These are phyloP conservation scores for Citrus hindsii DNA, from an alignment of 345 rosid species.

Conservation along the genomic window DNA sequence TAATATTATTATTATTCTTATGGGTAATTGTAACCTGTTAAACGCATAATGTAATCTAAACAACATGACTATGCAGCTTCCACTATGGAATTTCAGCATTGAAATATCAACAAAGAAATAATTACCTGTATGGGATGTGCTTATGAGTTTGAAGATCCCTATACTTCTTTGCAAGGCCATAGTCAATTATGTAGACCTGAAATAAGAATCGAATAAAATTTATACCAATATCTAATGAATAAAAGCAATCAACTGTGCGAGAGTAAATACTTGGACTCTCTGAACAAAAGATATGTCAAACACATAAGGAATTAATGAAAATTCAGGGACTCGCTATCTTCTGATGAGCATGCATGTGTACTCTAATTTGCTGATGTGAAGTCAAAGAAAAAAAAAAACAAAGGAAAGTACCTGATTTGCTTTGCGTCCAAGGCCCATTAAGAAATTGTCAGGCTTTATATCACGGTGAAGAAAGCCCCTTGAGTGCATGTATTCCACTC, in stretches of 20 bases:
- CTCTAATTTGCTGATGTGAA: neutral
- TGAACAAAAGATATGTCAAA: neutral
- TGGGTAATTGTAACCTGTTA: neutral
- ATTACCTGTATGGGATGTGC: conserved; percentile 81
- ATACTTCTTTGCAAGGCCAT: conserved; percentile 88
- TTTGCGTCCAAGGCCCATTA: conserved; percentile 86
- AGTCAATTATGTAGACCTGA: conserved; percentile 78
- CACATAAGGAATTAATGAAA: neutral
- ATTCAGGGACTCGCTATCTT: neutral
- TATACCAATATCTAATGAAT: neutral
- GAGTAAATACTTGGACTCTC: neutral
- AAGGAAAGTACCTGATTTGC: conserved; percentile 60
- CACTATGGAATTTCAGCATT: neutral
- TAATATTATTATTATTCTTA: neutral
- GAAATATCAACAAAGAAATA: neutral
- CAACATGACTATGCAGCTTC: neutral
- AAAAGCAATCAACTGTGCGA: neutral
- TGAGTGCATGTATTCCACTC: conserved; percentile 78
- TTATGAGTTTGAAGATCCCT: conserved; percentile 89
- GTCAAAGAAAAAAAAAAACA: neutral
- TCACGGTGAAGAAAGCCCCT: conserved; percentile 88
- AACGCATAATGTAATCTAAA: neutral
- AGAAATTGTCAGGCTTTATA: conserved; percentile 85
- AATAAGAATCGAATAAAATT: neutral
- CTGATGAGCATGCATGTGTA: neutral